Base-by-base conservation (phyloP, 768 basidiomycete species). In the Podaxis sp. region DNA sequence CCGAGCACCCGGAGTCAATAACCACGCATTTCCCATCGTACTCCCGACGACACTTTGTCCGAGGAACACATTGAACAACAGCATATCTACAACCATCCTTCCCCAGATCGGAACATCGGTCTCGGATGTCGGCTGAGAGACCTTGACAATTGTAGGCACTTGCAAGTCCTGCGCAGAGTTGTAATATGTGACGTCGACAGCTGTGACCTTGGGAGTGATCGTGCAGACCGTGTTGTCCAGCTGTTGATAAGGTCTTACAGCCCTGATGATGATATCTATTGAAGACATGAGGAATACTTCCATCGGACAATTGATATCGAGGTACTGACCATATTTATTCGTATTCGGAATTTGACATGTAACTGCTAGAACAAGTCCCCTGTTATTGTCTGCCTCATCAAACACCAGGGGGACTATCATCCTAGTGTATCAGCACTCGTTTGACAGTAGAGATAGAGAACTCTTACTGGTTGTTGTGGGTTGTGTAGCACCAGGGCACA, bases 231-330 rank as follows among this genome's bases (percentile, higher is more conserved):
- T 51, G 1, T 15, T 2, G 19, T 57, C 56, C 9, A 59, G 49
- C 1, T 0, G 4, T 1, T 3, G 4, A 22, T 59, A 59, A 15
- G 33, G 24, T 26, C 19, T 12, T 39, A 36, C 22, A 15, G 58
- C 15, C 19, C 51, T 59, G 49, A 59, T 39, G 38, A 59, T 59
- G 36, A 59, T n/a, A 26, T 52, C 58, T 59, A 40, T 22, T 19
- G 38, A 59, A 22, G 22, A 24, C 2, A 5, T 56, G 17, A 56
- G 24, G 15, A 17, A 24, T 26, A 12, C 22, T 6, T 39, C 6
- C 19, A 55, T n/a, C 19, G 3, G 54, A 13, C 9, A 24, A 9
- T 22, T 17, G n/a, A n/a, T 51, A 12, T 39, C 13, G 46, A 38
- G 7, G 39, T 8, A 28, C 36, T 17, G 22, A 60, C 59, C 59